Percentiles rank a stretch among this genome's conserved stretches.
phyloP scores from a whole-genome alignment of 1,139 yeast genomes.

The Kazachstania sp. region DNA sequence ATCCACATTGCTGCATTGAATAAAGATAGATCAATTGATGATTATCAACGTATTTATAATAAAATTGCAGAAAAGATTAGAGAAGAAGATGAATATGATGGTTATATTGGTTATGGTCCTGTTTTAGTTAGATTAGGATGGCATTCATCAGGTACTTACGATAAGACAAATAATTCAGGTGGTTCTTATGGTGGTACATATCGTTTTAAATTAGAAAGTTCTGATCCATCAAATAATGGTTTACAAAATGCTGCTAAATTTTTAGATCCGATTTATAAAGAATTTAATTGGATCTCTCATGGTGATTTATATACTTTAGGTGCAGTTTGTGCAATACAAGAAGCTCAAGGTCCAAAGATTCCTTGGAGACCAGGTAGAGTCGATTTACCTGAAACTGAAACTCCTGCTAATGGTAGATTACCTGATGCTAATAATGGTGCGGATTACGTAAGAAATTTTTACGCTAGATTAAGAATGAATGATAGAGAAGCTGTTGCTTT shows the following conservation, averaged over 20 bases:
- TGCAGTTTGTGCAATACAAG: conserved; percentile 82
- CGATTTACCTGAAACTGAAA: conserved; percentile 39
- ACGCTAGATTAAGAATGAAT: conserved; percentile 64
- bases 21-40: conserved; percentile 31
- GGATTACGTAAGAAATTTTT: conserved; percentile 57
- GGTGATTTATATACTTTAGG: conserved; percentile 88
- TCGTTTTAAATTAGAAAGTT: conserved; percentile 56
- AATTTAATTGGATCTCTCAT: conserved; percentile 68
- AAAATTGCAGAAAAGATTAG: conserved; percentile 67
- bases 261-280: conserved; percentile 46
- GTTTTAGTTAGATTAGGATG: conserved; percentile 63
- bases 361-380: conserved; percentile 82
- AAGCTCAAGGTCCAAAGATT: conserved; percentile 76
- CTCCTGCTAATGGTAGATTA: conserved; percentile 64
- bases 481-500: conserved; percentile 83
- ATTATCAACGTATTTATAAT: conserved; percentile 72
- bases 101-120: conserved; percentile 63
- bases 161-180: conserved; percentile 50
- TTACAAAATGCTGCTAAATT: conserved; percentile 58
- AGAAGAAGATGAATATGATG: conserved; percentile 71
- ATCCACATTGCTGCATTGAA: conserved; percentile 22
- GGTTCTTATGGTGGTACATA: conserved; percentile 85
- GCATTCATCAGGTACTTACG: conserved; percentile 69
- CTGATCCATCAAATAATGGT: conserved; percentile 71
- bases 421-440: conserved; percentile 76